Base-by-base conservation (phyloP, 257 asterid genomes). In the Coffea canephora region DNA sequence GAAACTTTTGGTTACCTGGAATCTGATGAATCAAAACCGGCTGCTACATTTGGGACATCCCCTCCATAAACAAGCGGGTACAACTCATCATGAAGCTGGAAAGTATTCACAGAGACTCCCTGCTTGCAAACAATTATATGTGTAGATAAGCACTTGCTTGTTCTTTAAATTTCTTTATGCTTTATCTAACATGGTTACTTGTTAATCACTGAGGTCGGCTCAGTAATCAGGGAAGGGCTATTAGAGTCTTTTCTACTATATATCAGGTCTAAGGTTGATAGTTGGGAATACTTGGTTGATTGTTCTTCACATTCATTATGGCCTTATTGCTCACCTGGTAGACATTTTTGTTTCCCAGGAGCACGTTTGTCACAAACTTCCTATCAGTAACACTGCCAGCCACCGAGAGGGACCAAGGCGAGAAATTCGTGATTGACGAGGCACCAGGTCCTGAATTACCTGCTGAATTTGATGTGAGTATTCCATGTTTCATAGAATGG, bases 21-120 rank as follows among this genome's bases (percentile, higher is more conserved):
- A 3, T 52, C 5, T 65, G 83, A 61, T 73, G 85, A 50, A 66
- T 73, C 46, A 65, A 57, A 81, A 43, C 89, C 89, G 10, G 81
- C 85, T 4, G 85, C 57, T 14, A 77, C 82, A 78, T 88, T 91
- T 41, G 93, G 89, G 36, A 90, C 97, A 45, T 90, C 92, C 73
- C 97, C 94, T 54, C 92, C 98, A 89, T 93, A 89, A 31, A 93
- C 84, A 27, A 93, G 81, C 16, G 97, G 96, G 45, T 91, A 86
- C 5, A 82, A 71, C 43, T 83, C 80, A 27, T 84, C 87, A 16
- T 87, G 83, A 52, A 86, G 86, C 27, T 89, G 87, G 59, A 91
- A 93, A 19, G 93, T 78, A 31, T 93, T 93, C 68, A 91, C 83
- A 23, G 83, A 79, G 31, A 84, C 83, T 57, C 97, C 98, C 97